Percentiles rank a stretch among this genome's conserved stretches.
These are phyloP conservation scores for Magnaporthiopsis rhizophila DNA, from an alignment of 2,329 filamentous ascomycete genomes.

Conservation along the genomic window DNA sequence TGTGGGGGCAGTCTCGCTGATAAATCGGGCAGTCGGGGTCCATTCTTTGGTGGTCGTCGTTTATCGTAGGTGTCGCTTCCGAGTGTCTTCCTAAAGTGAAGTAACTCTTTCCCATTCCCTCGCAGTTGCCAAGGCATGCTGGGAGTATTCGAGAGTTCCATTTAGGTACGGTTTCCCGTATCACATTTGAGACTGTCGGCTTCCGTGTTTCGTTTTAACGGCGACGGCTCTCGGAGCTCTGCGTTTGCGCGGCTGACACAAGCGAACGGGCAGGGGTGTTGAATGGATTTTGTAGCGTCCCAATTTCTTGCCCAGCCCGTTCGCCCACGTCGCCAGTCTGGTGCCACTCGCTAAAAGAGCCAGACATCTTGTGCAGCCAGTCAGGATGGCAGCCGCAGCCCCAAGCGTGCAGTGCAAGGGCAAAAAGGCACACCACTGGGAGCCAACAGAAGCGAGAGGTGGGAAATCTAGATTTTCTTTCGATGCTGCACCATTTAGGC, in stretches of 20 bases:
- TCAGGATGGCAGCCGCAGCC: neutral
- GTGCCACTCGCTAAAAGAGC: neutral
- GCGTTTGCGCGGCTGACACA: neutral
- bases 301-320: neutral
- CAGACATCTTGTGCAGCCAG: neutral
- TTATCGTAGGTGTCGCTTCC: too few species aligned
- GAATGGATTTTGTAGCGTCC: neutral
- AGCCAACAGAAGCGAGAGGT: neutral
- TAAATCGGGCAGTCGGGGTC: neutral
- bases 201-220: neutral
- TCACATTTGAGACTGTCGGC: neutral
- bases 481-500: neutral
- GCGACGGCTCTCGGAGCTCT: neutral
- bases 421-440: neutral
- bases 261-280: neutral
- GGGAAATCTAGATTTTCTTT: neutral
- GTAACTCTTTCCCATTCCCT: neutral
- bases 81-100: neutral
- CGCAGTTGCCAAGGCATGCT: too few species aligned
- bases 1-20: neutral
- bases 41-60: neutral
- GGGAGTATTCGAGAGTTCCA: too few species aligned
- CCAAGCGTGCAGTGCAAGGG: neutral
- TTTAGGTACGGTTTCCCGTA: too few species aligned
- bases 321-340: neutral